Evolutionary conservation across 768 basidiomycete species (phyloP).

Genomic region (Agrocybe praecox): DNA sequence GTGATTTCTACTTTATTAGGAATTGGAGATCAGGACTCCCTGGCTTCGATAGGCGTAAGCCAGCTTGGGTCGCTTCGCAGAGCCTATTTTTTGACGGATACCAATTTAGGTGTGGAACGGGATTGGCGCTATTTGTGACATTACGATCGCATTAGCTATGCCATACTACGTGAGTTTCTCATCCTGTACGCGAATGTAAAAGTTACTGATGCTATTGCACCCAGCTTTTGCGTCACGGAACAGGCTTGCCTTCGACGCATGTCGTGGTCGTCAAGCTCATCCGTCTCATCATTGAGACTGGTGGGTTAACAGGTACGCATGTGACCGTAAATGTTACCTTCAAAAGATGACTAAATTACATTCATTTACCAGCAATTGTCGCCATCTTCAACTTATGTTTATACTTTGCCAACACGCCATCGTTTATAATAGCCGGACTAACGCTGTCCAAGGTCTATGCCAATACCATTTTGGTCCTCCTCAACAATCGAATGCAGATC

Average conservation of each 20-base stretch:
- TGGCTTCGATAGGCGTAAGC: slow-evolving; percentile 29
- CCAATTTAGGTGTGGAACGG: slow-evolving; percentile 29
- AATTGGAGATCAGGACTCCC: slow-evolving; percentile 8
- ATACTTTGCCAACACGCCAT: slow-evolving; percentile 22
- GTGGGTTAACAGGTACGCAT: slow-evolving; percentile 27
- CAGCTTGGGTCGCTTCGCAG: background rate
- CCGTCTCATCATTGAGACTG: slow-evolving; percentile 30
- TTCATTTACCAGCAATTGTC: slow-evolving; percentile 16
- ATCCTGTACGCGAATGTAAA: background rate
- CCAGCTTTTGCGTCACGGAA: slow-evolving; percentile 31
- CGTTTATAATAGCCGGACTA: slow-evolving; percentile 27
- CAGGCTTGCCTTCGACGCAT: slow-evolving; percentile 28
- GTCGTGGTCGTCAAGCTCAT: slow-evolving; percentile 29
- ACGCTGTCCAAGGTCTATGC: slow-evolving; percentile 30
- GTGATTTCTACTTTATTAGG: slow-evolving; percentile 18
- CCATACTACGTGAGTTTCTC: slow-evolving; percentile 28
- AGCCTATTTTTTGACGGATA: background rate
- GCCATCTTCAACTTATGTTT: slow-evolving; percentile 28
- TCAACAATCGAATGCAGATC: slow-evolving; percentile 27
- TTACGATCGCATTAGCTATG: slow-evolving; percentile 31
- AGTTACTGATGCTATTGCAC: no score
- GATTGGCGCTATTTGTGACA: slow-evolving; percentile 30
- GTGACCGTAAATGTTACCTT: background rate
- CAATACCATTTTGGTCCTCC: slow-evolving; percentile 30
- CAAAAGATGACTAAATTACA: background rate